These are phyloP conservation scores for Zymoseptoria tritici DNA, from an alignment of 2,329 filamentous ascomycete species.

Conservation along the genomic window DNA sequence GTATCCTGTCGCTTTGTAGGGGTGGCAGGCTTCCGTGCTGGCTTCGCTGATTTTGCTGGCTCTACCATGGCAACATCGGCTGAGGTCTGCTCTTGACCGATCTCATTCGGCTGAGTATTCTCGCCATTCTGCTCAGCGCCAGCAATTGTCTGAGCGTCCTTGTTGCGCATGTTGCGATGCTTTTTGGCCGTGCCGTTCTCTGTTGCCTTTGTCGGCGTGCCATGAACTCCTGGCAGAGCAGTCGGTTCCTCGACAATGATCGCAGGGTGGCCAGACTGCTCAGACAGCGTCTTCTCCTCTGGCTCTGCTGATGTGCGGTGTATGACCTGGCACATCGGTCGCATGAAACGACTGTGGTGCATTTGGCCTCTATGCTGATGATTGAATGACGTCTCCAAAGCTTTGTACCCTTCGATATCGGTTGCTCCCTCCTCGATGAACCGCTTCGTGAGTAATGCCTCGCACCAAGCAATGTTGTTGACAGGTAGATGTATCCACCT, in stretches of 20 bases:
- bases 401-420: conserved; percentile 59
- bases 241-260: conserved; percentile 12
- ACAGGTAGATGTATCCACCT: conserved; percentile 42
- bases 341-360: conserved; percentile 56
- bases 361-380: conserved; percentile 54
- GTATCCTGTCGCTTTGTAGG: conserved; percentile 14
- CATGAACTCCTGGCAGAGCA: conserved; percentile 3
- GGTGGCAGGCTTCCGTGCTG: not conserved
- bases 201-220: conserved; percentile 4
- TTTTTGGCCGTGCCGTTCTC: conserved; percentile 2
- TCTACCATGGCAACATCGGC: not conserved
- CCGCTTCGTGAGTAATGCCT: conserved; percentile 55
- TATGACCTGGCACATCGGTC: conserved; percentile 42
- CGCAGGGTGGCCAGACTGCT: conserved; percentile 2
- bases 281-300: conserved; percentile 3
- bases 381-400: conserved; percentile 53
- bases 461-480: conserved; percentile 54
- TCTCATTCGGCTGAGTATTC: not conserved
- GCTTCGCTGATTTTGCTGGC: not conserved
- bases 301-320: conserved; percentile 12
- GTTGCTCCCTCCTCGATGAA: conserved; percentile 56
- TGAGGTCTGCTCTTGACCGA: not conserved
- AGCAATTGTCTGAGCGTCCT: not conserved
- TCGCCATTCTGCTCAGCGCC: conserved; percentile 5
- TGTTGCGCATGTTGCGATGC: not conserved